Conservation (phyloP, 2,329 filamentous ascomycete genomes). For the Rhytidhysteron rufulum region DNA sequence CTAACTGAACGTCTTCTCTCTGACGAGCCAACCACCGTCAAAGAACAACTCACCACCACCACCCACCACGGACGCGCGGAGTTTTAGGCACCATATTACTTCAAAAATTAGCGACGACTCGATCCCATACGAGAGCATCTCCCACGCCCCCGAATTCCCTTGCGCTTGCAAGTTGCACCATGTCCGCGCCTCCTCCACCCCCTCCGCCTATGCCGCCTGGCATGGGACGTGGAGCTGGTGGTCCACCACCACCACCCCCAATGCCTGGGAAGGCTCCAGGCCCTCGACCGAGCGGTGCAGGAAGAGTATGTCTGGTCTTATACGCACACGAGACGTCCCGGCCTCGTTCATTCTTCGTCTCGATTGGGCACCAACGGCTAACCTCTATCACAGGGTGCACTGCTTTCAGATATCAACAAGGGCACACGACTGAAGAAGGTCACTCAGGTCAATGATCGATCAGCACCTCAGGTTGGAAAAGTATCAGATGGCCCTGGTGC, state of each 20-base stretch:
- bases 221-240: constrained; percentile 34
- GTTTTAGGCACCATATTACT: background rate
- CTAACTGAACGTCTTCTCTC: too few relatives aligned
- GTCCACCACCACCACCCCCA: constrained; percentile 32
- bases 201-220: constrained; percentile 33
- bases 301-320: constrained; percentile 29
- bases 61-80: background rate
- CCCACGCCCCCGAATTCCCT: background rate
- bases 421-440: constrained; percentile 75
- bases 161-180: constrained; percentile 10
- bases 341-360: background rate
- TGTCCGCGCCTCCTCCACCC: constrained; percentile 27
- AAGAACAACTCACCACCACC: background rate
- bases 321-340: too few relatives aligned
- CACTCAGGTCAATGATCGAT: constrained; percentile 84
- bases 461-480: constrained; percentile 67
- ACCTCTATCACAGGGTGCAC: constrained; percentile 61
- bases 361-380: constrained; percentile 14
- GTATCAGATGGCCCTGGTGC: constrained; percentile 54
- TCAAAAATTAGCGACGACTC: background rate
- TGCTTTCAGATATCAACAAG: constrained; percentile 84
- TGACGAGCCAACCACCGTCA: background rate
- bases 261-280: constrained; percentile 33
- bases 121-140: background rate
- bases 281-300: constrained; percentile 28